phyloP scores from a whole-genome alignment of 306 rosid genomes.

The Luffa aegyptiaca region DNA sequence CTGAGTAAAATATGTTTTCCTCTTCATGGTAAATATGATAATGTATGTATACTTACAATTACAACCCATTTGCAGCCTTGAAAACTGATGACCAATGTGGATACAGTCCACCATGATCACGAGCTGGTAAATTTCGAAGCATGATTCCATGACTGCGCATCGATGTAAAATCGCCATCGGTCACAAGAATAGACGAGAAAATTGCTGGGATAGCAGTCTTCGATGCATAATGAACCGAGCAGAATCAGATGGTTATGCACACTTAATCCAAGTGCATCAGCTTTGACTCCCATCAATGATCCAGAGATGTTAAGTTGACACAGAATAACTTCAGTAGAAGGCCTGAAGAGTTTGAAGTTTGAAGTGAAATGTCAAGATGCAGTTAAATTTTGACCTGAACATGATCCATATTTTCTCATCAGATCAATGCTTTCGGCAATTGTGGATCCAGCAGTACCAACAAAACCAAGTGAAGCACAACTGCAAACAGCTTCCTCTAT shows the following conservation, averaged over 20 bases:
- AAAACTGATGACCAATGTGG: background rate
- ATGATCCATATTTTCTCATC: constrained; percentile 44
- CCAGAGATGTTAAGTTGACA: background rate
- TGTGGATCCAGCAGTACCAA: constrained; percentile 83
- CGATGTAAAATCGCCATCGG: background rate
- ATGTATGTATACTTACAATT: background rate
- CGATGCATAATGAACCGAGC: background rate
- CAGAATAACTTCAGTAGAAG: background rate
- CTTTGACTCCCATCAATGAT: background rate
- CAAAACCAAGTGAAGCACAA: constrained; percentile 79
- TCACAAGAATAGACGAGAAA: background rate
- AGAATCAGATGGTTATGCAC: background rate
- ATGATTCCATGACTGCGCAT: background rate
- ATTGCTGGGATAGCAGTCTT: background rate
- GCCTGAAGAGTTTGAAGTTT: background rate
- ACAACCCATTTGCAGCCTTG: background rate
- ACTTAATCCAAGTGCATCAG: background rate
- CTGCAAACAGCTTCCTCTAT: constrained; percentile 72
- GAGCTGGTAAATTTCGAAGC: background rate
- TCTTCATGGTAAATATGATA: background rate
- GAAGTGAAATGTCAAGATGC: background rate
- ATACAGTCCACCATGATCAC: background rate
- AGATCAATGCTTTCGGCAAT: constrained; percentile 69
- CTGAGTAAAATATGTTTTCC: background rate
- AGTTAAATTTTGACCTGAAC: constrained; percentile 12